Base-by-base conservation (phyloP, 1,284 basidiomycete species). In the Coniferiporia sulphurascens region DNA sequence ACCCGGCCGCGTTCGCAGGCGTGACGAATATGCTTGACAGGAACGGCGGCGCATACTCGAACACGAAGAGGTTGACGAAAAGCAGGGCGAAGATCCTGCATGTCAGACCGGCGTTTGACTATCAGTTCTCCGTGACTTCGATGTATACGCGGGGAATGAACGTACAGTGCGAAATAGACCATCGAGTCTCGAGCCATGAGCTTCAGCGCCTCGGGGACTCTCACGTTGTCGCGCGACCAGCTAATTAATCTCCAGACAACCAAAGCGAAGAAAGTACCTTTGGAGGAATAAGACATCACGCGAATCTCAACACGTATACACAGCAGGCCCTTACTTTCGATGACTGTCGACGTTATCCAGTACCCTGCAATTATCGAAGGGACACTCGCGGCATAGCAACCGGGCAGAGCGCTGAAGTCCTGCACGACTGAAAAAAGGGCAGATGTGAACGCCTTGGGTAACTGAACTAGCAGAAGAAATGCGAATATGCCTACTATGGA, bases 1-100 rank as follows among this genome's bases (percentile, higher is more conserved):
- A 46, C 17, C 44, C 44, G 17, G 44, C 44, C 17, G 38, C 22
- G 27, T 48, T 43, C 12, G 45, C 57, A 27, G 48, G 50, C 5
- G 57, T 54, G n/a, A 59, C 57, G 32, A 59, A 48, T 9, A 59
- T 10, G 19, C 35, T 41, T 5, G 51, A 55, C 17, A 60, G 53
- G 44, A 49, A 55, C 17, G 58, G 58, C 22, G 58, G 58, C 17
- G 34, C 58, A 49, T 48, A 60, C 27, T 56, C 22, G 34, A 60
- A 60, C 10, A 55, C 52, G n/a, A 60, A 55, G 19, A 60, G 58
- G 44, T 60, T 60, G 17, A 54, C 58, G 34, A 60, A 15, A 12
- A 60, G 52, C 13, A 60, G 53, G 10, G 43, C 44, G 21, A 55
- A 53, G 5, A 55, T 27, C 12, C 45, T 48, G 22, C 8, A 35